These are phyloP conservation scores for Aaosphaeria arxii DNA, from an alignment of 2,329 filamentous ascomycete genomes.

Conservation along the genomic window DNA sequence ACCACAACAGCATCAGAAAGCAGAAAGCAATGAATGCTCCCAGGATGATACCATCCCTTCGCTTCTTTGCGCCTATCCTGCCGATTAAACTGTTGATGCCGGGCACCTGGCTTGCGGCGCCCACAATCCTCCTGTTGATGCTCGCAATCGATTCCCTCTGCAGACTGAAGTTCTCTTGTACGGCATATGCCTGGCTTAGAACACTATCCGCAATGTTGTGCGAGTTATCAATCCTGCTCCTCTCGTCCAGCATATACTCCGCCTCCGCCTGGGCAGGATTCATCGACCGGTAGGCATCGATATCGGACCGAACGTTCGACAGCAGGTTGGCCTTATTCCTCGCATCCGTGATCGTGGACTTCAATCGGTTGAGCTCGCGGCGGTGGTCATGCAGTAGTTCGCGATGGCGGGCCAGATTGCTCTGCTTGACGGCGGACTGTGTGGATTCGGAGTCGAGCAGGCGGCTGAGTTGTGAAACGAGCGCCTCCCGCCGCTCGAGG, in stretches of 20 bases:
- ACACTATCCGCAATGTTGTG: slow-evolving; percentile 88
- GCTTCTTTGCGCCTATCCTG: slow-evolving; percentile 91
- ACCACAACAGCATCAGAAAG: slow-evolving; percentile 76
- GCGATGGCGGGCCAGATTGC: slow-evolving; percentile 86
- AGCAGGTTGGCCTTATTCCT: slow-evolving; percentile 88
- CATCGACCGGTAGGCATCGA: slow-evolving; percentile 78
- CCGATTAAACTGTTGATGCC: slow-evolving; percentile 90
- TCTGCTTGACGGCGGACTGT: slow-evolving; percentile 90
- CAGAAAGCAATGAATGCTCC: slow-evolving; percentile 89
- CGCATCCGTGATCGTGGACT: slow-evolving; percentile 68
- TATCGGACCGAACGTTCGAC: slow-evolving; percentile 86
- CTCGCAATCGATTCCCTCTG: slow-evolving; percentile 85
- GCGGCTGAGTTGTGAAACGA: slow-evolving; percentile 78
- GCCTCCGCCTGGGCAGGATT: slow-evolving; percentile 83
- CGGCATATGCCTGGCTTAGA: slow-evolving; percentile 91
- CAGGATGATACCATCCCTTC: slow-evolving; percentile 91
- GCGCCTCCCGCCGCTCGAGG: slow-evolving; percentile 73
- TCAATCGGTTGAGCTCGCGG: slow-evolving; percentile 75
- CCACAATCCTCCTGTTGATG: slow-evolving; percentile 86
- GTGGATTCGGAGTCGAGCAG: slow-evolving; percentile 90
- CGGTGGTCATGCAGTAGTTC: slow-evolving; percentile 87
- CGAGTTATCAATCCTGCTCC: slow-evolving; percentile 79
- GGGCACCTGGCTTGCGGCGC: slow-evolving; percentile 85
- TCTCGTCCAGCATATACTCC: slow-evolving; percentile 96
- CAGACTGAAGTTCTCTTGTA: slow-evolving; percentile 84